Conservation (phyloP, 768 basidiomycete species). For the Naganishia randhawae region DNA sequence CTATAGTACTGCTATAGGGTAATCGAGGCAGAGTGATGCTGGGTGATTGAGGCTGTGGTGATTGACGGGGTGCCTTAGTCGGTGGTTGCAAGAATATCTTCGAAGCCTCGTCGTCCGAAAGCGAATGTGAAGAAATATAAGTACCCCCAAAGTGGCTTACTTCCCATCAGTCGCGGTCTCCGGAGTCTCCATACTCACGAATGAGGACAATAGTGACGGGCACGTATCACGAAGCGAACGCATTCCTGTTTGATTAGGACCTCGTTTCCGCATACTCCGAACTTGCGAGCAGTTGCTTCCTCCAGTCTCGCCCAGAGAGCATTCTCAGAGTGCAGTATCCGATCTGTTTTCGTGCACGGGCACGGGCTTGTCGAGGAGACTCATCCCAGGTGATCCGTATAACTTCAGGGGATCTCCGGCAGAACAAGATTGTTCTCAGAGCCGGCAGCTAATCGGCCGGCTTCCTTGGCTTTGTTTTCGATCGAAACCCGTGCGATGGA, state of each 20-base stretch:
- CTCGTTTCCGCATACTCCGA: constrained; percentile 1
- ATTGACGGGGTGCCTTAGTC: not conserved
- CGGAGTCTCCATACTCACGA: not conserved
- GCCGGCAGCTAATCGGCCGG: not conserved
- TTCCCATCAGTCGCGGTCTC: not conserved
- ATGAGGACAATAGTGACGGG: not conserved
- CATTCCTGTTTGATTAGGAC: not conserved
- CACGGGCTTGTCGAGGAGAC: not conserved
- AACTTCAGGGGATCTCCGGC: too few relatives aligned
- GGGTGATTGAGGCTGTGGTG: not conserved
- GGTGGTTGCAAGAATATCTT: not conserved
- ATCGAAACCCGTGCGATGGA: not conserved
- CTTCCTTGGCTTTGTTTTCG: not conserved
- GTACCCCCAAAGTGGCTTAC: not conserved
- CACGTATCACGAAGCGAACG: not conserved
- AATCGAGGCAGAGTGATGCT: not conserved
- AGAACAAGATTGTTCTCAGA: not conserved
- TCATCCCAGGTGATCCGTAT: too few relatives aligned
- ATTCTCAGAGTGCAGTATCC: not conserved
- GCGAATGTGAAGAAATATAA: not conserved
- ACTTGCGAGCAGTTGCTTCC: not conserved
- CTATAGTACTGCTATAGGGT: not conserved
- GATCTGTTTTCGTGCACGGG: not conserved
- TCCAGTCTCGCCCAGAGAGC: not conserved
- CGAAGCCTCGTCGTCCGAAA: not conserved